Percentiles rank a stretch among this genome's conserved stretches.
phyloP scores from a whole-genome alignment of 2,329 filamentous ascomycete genomes.

The Lasiodiplodia citricola region DNA sequence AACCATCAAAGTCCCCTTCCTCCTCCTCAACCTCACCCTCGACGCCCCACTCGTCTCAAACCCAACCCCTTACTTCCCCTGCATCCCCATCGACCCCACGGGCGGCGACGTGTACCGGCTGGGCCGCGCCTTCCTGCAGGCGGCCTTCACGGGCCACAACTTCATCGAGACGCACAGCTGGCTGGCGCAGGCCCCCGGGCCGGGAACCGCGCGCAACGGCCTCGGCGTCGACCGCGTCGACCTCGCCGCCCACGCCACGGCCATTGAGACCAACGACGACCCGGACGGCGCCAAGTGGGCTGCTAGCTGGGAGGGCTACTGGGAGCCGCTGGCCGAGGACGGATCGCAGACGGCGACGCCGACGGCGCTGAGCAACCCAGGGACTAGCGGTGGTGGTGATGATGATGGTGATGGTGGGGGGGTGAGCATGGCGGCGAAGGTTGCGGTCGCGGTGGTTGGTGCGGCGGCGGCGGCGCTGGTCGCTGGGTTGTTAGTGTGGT shows the following conservation, averaged over 20 bases:
- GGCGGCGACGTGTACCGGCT: conserved; percentile 40
- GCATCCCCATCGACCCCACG: conserved; percentile 34
- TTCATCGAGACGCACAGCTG: conserved; percentile 48
- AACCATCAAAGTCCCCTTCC: conserved; percentile 52
- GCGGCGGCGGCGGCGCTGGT: not conserved
- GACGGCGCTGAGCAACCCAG: not conserved
- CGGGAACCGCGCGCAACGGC: conserved; percentile 28
- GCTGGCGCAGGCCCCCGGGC: conserved; percentile 51
- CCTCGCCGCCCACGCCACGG: not conserved
- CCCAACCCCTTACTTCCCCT: conserved; percentile 53
- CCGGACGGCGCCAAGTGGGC: not conserved
- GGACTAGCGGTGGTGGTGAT: no score
- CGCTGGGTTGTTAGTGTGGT: not conserved
- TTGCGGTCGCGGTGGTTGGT: not conserved
- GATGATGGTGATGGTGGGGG: not conserved
- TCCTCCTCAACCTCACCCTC: conserved; percentile 46
- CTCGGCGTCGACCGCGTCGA: conserved; percentile 1
- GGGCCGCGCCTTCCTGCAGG: conserved; percentile 55
- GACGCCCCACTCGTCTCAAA: conserved; percentile 42
- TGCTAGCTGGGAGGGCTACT: not conserved
- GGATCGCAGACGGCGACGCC: not conserved
- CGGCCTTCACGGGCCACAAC: conserved; percentile 50
- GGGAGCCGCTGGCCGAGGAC: conserved; percentile 12
- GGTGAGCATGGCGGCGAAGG: not conserved
- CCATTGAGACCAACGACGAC: not conserved